Evolutionary conservation across 1,139 yeast species (phyloP).

Genomic region (Pichia sp.): DNA sequence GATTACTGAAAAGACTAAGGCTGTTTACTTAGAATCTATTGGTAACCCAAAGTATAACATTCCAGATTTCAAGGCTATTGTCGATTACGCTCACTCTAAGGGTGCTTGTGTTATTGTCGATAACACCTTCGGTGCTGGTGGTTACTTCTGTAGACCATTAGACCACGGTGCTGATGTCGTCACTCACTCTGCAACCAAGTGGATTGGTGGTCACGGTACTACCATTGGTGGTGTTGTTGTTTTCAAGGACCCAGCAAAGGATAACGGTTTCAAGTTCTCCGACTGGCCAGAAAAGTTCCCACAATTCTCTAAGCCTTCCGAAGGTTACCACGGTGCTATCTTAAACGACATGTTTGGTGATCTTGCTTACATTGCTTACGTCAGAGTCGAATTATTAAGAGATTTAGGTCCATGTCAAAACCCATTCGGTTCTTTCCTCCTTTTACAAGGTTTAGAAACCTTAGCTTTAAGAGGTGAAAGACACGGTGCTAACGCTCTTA

Average conservation of each 20-base stretch:
- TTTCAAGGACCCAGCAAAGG: slow-evolving; percentile 67
- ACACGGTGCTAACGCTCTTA: slow-evolving; percentile 82
- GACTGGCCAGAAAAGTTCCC: slow-evolving; percentile 86
- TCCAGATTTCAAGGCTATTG: slow-evolving; percentile 83
- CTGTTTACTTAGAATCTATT: slow-evolving; percentile 84
- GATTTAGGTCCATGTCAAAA: slow-evolving; percentile 89
- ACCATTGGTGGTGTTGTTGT: slow-evolving; percentile 91
- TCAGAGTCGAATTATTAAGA: slow-evolving; percentile 83
- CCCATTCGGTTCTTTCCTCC: slow-evolving; percentile 86
- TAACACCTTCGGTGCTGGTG: slow-evolving; percentile 98
- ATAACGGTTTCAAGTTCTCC: slow-evolving; percentile 71
- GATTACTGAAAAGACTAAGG: slow-evolving; percentile 85
- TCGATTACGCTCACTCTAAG: slow-evolving; percentile 76
- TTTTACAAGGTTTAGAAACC: slow-evolving; percentile 91
- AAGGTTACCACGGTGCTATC: slow-evolving; percentile 88
- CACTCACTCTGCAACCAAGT: slow-evolving; percentile 92
- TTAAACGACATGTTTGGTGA: slow-evolving; percentile 81
- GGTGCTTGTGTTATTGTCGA: slow-evolving; percentile 94
- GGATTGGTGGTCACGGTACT: slow-evolving; percentile 99
- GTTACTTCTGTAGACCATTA: slow-evolving; percentile 80
- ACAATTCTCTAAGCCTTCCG: slow-evolving; percentile 86
- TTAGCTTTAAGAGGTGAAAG: slow-evolving; percentile 91
- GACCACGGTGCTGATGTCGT: slow-evolving; percentile 69
- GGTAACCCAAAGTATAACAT: slow-evolving; percentile 94
- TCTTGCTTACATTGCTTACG: slow-evolving; percentile 75